Evolutionary conservation across 768 basidiomycete species (phyloP), one percentile per base, ranked within the genome.

Genomic region (Mycena rebaudengoi): DNA sequence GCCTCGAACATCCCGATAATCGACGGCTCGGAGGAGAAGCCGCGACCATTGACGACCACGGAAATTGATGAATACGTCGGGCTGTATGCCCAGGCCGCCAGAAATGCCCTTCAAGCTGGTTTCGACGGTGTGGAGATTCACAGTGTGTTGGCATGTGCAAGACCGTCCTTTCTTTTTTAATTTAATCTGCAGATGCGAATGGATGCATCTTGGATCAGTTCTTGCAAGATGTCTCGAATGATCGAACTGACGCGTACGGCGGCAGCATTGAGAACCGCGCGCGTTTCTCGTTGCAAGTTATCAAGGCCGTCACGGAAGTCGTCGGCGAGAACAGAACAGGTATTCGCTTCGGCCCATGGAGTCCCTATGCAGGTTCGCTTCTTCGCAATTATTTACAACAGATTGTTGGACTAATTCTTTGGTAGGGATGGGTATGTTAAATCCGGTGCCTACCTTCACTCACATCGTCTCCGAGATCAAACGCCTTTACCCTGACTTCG

Each of bases 111-210:
- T 4, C 30, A 51, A 7, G 84, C 86, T 32, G 87, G 84, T 7
- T 88, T 87, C 60, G 87, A 88, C 61, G 88, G 86, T 16, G 76
- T 86, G 6, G 86, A 88, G 74, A 72, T 81, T 56, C 75, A 75
- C 43, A 30, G 54, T 56, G 41, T 18, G 54, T 56, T 14, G 35
- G 41, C 20, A 20, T 30, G n/a, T n/a, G n/a, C n/a, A n/a, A n/a
- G n/a, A n/a, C n/a, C n/a, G n/a, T 23, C 37, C 14, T 30, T 45
- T 56, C n/a, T 40, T 43, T 14, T 30, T 25, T 4, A 5, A 41
- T 18, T 21, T n/a, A 21, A 6, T 48, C 18, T 29, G 21, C 43
- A 58, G 72, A 58, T 59, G 72, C 70, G 64, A 74, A 78, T 39
- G 70, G 73, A 1, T 73, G 73, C 40, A 53, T 82, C 45, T 45